These are phyloP conservation scores for Calvatia gigantea DNA, from an alignment of 768 basidiomycete genomes.

Conservation along the genomic window DNA sequence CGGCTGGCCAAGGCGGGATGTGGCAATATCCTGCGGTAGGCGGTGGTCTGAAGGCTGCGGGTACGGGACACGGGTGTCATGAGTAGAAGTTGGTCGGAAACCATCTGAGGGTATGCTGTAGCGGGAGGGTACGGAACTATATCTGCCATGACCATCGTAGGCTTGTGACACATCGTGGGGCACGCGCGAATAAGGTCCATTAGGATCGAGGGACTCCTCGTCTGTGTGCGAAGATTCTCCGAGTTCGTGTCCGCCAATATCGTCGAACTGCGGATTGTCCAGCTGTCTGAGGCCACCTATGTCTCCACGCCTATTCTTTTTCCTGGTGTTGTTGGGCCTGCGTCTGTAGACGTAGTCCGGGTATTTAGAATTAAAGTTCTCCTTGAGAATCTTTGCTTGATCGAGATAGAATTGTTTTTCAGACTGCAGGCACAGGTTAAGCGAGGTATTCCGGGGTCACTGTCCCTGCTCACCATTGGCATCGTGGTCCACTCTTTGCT, in stretches of 20 bases:
- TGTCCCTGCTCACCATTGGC: conserved; percentile 52
- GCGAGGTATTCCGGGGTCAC: conserved; percentile 6
- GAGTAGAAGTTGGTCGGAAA: conserved; percentile 19
- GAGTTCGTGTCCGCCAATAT: conserved; percentile 27
- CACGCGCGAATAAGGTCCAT: conserved; percentile 9
- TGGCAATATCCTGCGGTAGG: conserved; percentile 12
- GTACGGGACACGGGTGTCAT: conserved; percentile 23
- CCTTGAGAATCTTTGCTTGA: conserved; percentile 82
- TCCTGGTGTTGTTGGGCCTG: conserved; percentile 80
- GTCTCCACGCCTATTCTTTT: conserved; percentile 10
- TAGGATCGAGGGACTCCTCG: conserved; percentile 21
- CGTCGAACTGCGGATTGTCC: conserved; percentile 26
- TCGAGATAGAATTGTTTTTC: conserved; percentile 89
- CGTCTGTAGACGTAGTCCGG: conserved; percentile 90
- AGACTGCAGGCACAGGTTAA: conserved; percentile 35
- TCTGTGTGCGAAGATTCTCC: conserved; percentile 34
- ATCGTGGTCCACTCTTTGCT: conserved; percentile 85
- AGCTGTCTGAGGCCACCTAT: conserved; percentile 12
- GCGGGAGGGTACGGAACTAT: conserved; percentile 22
- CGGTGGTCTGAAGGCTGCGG: conserved; percentile 14
- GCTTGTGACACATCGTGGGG: conserved; percentile 23
- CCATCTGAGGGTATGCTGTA: conserved; percentile 16
- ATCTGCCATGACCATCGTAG: conserved; percentile 24
- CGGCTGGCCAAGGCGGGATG: conserved; percentile 16
- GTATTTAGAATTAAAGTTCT: conserved; percentile 80